phyloP scores from a whole-genome alignment of 1,284 basidiomycete genomes.

The Calocybe gambosa region DNA sequence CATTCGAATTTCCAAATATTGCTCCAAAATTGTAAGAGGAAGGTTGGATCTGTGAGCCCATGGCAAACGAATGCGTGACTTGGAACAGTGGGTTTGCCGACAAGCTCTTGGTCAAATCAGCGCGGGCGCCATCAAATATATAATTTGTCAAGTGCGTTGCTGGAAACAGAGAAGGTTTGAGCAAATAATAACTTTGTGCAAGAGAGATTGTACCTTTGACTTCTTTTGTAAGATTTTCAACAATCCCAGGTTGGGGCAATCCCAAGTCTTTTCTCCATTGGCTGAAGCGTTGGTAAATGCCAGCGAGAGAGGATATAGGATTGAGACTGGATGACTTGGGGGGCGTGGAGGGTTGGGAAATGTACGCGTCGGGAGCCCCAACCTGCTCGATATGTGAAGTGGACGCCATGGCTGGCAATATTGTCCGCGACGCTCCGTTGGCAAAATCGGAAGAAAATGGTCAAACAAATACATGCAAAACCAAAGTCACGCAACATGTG shows the following conservation, averaged over 20 bases:
- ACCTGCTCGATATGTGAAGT: slow-evolving; percentile 31
- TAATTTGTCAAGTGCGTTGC: slow-evolving; percentile 91
- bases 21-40: slow-evolving; percentile 94
- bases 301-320: slow-evolving; percentile 51
- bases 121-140: slow-evolving; percentile 95
- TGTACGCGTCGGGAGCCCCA: slow-evolving; percentile 27
- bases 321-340: slow-evolving; percentile 26
- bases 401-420: slow-evolving; percentile 36
- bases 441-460: slow-evolving; percentile 30
- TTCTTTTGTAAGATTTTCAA: slow-evolving; percentile 89
- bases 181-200: neutral
- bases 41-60: slow-evolving; percentile 73
- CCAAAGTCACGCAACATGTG: slow-evolving; percentile 12
- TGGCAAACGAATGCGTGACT: slow-evolving; percentile 92
- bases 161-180: slow-evolving; percentile 27
- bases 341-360: slow-evolving; percentile 17
- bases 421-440: slow-evolving; percentile 21
- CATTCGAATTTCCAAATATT: slow-evolving; percentile 84
- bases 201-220: slow-evolving; percentile 61
- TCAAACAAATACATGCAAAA: slow-evolving; percentile 28
- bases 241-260: slow-evolving; percentile 82
- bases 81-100: slow-evolving; percentile 96
- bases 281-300: slow-evolving; percentile 66
- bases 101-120: slow-evolving; percentile 92
- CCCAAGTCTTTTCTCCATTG: slow-evolving; percentile 77